Evolutionary conservation across 208 protist species (phyloP), one percentile per base, ranked within the genome.

Genomic region (Crithidia fasciculata): DNA sequence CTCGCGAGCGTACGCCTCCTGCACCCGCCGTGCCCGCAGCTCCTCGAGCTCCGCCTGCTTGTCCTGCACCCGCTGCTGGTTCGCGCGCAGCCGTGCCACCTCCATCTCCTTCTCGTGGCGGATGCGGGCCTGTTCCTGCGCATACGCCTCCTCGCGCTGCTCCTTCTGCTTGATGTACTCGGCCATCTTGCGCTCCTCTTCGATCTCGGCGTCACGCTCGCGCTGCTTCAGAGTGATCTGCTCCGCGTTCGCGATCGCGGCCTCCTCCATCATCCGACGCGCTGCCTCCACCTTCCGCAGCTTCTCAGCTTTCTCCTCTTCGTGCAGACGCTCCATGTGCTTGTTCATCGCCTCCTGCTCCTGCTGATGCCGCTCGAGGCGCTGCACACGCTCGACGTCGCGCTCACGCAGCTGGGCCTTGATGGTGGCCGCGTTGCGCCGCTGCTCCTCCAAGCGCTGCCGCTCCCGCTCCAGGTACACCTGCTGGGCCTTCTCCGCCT

Each of bases 321-420:
- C 80, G 36, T 90, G 93, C 50, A 98, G 81, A 1, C 72, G 78
- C 59, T 93, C 89, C 68, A 98, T 96, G 72, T 98, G 95, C 10
- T 73, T 78, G 47, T 86, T 86, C 91, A 98, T 97, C 18, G 94
- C 94, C 70, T 97, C 93, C 70, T 97, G 91, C 82, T 98, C 96
- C 66, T 96, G 89, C 74, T 98, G 92, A 53, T 95, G 88, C 2
- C 89, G 75, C 80, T 97, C 92, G 18, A 98, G 84, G 67, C 96
- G 82, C n/a, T 82, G 85, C 36, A 98, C 76, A 40, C 94, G 85
- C 40, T 97, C 90, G 50, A 95, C 71, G 49, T 98, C 94, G 39
- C 93, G 91, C 63, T 97, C 88, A 4, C 86, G 80, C 56, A 98
- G 89, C 88, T 98, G 96, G 49, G 83, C 84, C 64, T 93, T 89